A percentile compares a stretch with the other conserved stretches of the same genome.
Conservation (phyloP, 768 basidiomycete genomes). For the Dentipellis sp. region DNA sequence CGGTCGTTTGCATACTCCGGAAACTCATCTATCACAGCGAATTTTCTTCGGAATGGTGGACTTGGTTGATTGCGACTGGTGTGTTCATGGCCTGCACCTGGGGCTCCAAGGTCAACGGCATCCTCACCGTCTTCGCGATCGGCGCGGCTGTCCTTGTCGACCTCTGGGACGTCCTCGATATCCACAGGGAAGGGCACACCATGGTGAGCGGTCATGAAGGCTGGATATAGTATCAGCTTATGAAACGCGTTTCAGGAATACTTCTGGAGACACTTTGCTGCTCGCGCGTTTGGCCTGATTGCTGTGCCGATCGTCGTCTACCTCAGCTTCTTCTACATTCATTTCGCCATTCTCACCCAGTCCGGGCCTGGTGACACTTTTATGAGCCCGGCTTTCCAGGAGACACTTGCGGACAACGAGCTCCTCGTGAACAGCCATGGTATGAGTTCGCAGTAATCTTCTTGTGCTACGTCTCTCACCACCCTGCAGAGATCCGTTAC, state of each 20-base stretch:
- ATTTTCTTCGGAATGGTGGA: slow-evolving; percentile 89
- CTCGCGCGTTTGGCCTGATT: slow-evolving; percentile 80
- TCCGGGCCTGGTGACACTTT: slow-evolving; percentile 93
- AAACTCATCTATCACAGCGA: slow-evolving; percentile 38
- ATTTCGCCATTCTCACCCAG: slow-evolving; percentile 79
- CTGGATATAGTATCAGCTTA: background rate
- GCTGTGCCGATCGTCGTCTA: slow-evolving; percentile 85
- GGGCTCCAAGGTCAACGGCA: slow-evolving; percentile 96
- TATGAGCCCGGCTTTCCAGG: slow-evolving; percentile 98
- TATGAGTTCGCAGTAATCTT: slow-evolving; percentile 23
- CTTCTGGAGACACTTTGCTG: slow-evolving; percentile 83
- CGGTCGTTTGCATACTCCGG: no score
- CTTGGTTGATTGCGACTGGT: slow-evolving; percentile 86
- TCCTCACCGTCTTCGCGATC: slow-evolving; percentile 82
- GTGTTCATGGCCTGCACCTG: slow-evolving; percentile 93
- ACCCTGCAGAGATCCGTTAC: slow-evolving; percentile 76
- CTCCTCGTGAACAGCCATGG: slow-evolving; percentile 88
- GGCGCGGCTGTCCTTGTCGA: slow-evolving; percentile 90
- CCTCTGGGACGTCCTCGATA: slow-evolving; percentile 89
- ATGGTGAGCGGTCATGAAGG: slow-evolving; percentile 27
- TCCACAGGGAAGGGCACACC: slow-evolving; percentile 71
- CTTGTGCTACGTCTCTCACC: background rate
- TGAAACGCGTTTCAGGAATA: slow-evolving; percentile 30
- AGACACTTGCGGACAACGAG: slow-evolving; percentile 88
- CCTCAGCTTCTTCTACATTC: slow-evolving; percentile 91